Conservation (phyloP, 306 rosid species). For the Citrullus amarus region DNA sequence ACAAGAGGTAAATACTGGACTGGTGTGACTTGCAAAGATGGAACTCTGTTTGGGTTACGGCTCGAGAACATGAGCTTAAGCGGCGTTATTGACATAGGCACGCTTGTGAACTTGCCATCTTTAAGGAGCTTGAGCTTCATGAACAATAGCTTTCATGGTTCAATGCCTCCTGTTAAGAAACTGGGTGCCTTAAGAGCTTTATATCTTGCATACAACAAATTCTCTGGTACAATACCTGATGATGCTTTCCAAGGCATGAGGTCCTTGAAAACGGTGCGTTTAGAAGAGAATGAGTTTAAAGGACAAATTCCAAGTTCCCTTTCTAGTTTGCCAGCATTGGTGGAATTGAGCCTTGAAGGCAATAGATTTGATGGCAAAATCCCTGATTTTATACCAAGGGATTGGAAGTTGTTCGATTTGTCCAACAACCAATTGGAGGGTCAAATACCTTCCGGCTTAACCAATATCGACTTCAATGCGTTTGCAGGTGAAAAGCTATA, state of each 20-base stretch:
- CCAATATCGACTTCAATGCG: constrained; percentile 17
- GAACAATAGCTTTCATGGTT: constrained; percentile 49
- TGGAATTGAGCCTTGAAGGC: constrained; percentile 47
- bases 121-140: constrained; percentile 27
- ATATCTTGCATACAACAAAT: constrained; percentile 46
- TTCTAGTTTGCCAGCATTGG: constrained; percentile 22
- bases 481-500: constrained; percentile 34
- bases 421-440: constrained; percentile 73
- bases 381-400: constrained; percentile 20
- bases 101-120: background rate
- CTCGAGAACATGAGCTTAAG: background rate
- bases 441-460: constrained; percentile 35
- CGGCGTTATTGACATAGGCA: background rate
- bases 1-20: background rate
- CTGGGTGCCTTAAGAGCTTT: constrained; percentile 40
- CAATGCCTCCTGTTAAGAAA: constrained; percentile 45
- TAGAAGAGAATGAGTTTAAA: constrained; percentile 39
- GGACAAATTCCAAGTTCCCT: constrained; percentile 51
- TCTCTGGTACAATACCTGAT: constrained; percentile 49
- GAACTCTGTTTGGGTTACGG: background rate
- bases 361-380: constrained; percentile 52
- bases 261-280: constrained; percentile 57
- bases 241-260: constrained; percentile 41
- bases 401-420: constrained; percentile 22
- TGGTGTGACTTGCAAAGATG: background rate